Evolutionary conservation across 108 stramenopile species (phyloP).

Genomic region (Pseudonitzschia pungens): DNA sequence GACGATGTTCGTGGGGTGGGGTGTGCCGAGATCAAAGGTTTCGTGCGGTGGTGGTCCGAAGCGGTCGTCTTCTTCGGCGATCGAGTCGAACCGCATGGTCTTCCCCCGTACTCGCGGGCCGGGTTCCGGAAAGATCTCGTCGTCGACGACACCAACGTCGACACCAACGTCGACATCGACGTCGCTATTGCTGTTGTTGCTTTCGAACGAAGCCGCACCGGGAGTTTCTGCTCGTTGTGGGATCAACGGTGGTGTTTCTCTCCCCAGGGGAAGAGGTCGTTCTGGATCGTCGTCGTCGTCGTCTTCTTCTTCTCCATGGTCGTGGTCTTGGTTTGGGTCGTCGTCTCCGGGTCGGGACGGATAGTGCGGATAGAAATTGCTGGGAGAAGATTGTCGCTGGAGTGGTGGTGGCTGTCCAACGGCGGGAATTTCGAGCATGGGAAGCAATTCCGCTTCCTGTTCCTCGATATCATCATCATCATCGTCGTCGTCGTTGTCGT

Average conservation of each 20-base stretch:
- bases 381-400: not conserved
- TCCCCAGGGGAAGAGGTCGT: not conserved
- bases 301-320: too few relatives aligned
- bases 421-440: not conserved
- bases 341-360: not conserved
- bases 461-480: not conserved
- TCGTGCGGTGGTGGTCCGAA: not conserved
- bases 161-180: too few relatives aligned
- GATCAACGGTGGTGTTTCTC: not conserved
- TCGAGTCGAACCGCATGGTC: not conserved
- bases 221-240: not conserved
- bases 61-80: not conserved
- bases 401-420: not conserved
- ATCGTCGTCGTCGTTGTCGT: not conserved
- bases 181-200: not conserved
- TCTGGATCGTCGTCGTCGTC: too few relatives aligned
- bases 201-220: not conserved
- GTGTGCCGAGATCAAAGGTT: not conserved
- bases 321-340: too few relatives aligned
- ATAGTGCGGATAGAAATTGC: not conserved
- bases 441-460: not conserved
- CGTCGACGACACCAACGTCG: too few relatives aligned
- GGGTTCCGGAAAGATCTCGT: not conserved
- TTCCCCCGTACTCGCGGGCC: not conserved
- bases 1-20: too few relatives aligned